These are phyloP conservation scores for Boletus sp. DNA, from an alignment of 1,284 basidiomycete genomes.

Conservation along the genomic window DNA sequence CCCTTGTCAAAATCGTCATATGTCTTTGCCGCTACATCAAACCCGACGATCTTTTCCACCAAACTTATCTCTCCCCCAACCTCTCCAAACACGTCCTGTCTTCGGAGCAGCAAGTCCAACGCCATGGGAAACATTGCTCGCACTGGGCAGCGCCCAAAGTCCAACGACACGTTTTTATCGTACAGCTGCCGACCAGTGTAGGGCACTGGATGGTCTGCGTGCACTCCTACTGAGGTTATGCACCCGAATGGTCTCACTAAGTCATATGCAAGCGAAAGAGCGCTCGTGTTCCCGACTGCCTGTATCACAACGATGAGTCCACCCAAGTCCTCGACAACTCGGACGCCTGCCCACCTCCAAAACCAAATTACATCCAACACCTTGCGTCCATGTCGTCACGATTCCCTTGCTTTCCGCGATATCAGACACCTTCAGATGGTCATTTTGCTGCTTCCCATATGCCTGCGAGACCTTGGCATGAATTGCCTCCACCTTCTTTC, in stretches of 20 bases:
- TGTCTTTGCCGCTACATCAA: constrained; percentile 51
- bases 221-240: constrained; percentile 77
- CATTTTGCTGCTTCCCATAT: constrained; percentile 35
- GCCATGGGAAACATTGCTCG: constrained; percentile 75
- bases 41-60: constrained; percentile 58
- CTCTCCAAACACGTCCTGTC: constrained; percentile 65
- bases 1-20: constrained; percentile 69
- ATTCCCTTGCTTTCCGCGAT: constrained; percentile 50
- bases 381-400: constrained; percentile 49
- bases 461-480: constrained; percentile 47
- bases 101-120: constrained; percentile 63
- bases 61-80: constrained; percentile 56
- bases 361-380: constrained; percentile 58
- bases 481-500: constrained; percentile 54
- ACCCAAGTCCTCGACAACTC: background rate
- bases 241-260: constrained; percentile 79
- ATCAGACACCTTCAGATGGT: constrained; percentile 47
- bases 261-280: constrained; percentile 70
- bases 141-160: constrained; percentile 86
- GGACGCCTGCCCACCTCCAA: constrained; percentile 49
- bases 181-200: constrained; percentile 67
- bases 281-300: constrained; percentile 76
- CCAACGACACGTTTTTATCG: constrained; percentile 76
- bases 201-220: constrained; percentile 52
- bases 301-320: constrained; percentile 32